Evolutionary conservation across 2,329 filamentous ascomycete genomes (phyloP).

Genomic region (Balansia obtecta): DNA sequence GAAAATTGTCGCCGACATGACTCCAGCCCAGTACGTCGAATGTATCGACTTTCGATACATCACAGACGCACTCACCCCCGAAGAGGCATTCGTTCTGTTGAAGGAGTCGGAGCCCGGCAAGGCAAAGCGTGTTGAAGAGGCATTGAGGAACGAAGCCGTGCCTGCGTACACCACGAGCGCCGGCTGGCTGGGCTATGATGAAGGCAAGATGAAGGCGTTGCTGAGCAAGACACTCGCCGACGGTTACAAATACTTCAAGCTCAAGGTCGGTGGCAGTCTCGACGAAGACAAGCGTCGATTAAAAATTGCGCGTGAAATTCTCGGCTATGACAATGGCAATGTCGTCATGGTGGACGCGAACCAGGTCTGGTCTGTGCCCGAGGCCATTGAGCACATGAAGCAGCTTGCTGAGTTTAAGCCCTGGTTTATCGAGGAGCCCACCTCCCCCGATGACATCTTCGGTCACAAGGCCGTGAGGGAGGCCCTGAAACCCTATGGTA

Average conservation of each 20-base stretch:
- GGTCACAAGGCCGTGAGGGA: slow-evolving; percentile 78
- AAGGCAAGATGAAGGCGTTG: slow-evolving; percentile 72
- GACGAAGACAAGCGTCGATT: slow-evolving; percentile 61
- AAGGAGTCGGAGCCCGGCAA: slow-evolving; percentile 55
- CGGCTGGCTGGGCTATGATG: slow-evolving; percentile 82
- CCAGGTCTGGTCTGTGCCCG: slow-evolving; percentile 83
- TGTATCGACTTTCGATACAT: slow-evolving; percentile 95
- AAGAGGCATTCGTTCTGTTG: slow-evolving; percentile 66
- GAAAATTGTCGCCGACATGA: slow-evolving; percentile 84
- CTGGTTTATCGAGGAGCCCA: slow-evolving; percentile 94
- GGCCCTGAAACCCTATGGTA: slow-evolving; percentile 59
- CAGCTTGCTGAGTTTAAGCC: slow-evolving; percentile 71
- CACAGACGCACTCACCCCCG: slow-evolving; percentile 79
- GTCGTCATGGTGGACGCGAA: slow-evolving; percentile 90
- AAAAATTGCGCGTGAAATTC: slow-evolving; percentile 61
- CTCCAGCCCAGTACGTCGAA: slow-evolving; percentile 69
- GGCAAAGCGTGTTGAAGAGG: slow-evolving; percentile 58
- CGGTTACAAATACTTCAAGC: slow-evolving; percentile 79
- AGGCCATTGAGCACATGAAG: slow-evolving; percentile 80
- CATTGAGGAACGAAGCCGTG: slow-evolving; percentile 60
- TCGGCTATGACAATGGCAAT: slow-evolving; percentile 73
- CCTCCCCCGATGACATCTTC: slow-evolving; percentile 77
- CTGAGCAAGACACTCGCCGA: slow-evolving; percentile 61
- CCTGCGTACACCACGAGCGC: slow-evolving; percentile 86
- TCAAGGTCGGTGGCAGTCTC: slow-evolving; percentile 71